Conservation (phyloP, 2,329 filamentous ascomycete genomes). For the Xylariaceae sp. region DNA sequence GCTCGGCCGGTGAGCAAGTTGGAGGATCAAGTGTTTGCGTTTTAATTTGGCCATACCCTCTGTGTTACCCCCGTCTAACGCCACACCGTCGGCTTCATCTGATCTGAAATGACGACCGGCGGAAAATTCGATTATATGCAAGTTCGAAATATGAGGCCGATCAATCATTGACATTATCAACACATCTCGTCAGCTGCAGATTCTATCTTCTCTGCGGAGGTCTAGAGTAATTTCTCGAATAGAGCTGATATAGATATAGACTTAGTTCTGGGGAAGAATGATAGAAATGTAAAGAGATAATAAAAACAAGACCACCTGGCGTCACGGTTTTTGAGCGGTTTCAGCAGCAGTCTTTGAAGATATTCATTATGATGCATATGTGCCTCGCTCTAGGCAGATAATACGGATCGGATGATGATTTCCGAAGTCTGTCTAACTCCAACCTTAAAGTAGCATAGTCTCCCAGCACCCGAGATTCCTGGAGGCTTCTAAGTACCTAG, state of each 20-base stretch:
- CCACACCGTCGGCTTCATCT: background rate
- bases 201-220: background rate
- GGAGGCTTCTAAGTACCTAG: too few species aligned
- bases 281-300: background rate
- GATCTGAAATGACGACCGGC: background rate
- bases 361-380: too few species aligned
- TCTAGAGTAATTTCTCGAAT: background rate
- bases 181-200: background rate
- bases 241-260: background rate
- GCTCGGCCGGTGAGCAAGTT: slow-evolving; percentile 94
- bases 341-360: too few species aligned
- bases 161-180: background rate
- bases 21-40: slow-evolving; percentile 96
- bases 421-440: too few species aligned
- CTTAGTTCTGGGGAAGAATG: background rate
- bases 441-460: too few species aligned
- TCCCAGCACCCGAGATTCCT: too few species aligned
- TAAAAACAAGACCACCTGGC: too few species aligned
- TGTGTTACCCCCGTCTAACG: background rate
- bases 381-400: too few species aligned
- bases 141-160: background rate
- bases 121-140: background rate
- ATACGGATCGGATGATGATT: too few species aligned
- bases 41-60: slow-evolving; percentile 46
- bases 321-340: too few species aligned